Percentiles rank a stretch among this genome's conserved stretches.
phyloP scores from a whole-genome alignment of 192 early-diverging fungal genomes.

The Coemansia sp. region DNA sequence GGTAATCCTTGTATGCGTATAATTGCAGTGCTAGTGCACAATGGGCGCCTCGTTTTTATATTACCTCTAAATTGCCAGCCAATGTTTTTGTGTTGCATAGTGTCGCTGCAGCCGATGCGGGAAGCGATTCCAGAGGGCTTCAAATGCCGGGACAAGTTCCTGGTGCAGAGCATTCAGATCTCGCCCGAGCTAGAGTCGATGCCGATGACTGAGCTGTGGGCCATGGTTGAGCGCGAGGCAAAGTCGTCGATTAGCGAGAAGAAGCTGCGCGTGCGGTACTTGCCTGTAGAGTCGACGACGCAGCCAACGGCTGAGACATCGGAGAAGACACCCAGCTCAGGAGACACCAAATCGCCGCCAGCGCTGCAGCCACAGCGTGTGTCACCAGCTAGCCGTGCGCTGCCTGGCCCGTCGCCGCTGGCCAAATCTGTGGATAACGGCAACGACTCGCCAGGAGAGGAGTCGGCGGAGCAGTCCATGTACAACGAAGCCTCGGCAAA shows the following conservation, averaged over 20 bases:
- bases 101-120: constrained; percentile 84
- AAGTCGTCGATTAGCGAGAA: constrained; percentile 64
- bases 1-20: not conserved
- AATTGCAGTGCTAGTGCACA: not conserved
- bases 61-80: no score
- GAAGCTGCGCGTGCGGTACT: constrained; percentile 62
- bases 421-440: constrained; percentile 18
- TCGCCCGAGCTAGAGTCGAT: constrained; percentile 64
- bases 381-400: constrained; percentile 11
- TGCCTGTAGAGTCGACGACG: constrained; percentile 35
- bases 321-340: not conserved
- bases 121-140: constrained; percentile 74
- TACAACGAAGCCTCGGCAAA: constrained; percentile 1
- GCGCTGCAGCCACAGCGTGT: constrained; percentile 14
- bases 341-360: constrained; percentile 1
- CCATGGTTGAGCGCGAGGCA: constrained; percentile 59
- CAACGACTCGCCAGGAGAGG: constrained; percentile 1
- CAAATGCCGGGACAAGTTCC: constrained; percentile 96
- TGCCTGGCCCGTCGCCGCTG: constrained; percentile 34
- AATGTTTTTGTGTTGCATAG: constrained; percentile 38
- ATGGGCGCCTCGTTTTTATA: no score
- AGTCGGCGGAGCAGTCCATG: not conserved
- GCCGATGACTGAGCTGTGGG: constrained; percentile 68
- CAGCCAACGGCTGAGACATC: constrained; percentile 6
- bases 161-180: constrained; percentile 84